Base-by-base conservation (phyloP, 108 stramenopile genomes). In the Aureococcus anophagefferens region DNA sequence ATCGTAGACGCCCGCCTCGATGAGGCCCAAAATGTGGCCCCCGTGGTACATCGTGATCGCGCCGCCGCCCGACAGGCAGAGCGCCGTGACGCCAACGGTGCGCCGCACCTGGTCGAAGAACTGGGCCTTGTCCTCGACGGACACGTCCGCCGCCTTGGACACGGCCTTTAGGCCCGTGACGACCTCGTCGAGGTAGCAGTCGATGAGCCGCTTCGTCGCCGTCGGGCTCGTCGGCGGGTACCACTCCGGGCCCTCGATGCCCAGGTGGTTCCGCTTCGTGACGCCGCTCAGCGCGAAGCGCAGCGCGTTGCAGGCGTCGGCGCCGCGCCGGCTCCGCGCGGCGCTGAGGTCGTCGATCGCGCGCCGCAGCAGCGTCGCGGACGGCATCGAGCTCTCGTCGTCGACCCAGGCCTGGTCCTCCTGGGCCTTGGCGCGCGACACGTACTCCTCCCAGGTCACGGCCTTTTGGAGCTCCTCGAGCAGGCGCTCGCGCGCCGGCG, bases 41-140 rank as follows among this genome's bases (percentile, higher is more conserved):
- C 91, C 69, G 74, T 95, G 94, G 73, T 95, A 95, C 94, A 95
- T 95, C 34, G 92, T 89, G 66, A 77, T 91, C 28, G 66, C 90
- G 45, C 94, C 94, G 29, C 94, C 94, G 62, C 94, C 94, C 29
- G 86, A 87, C 15, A 95, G 73, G 90, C 91, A 92, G 68, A 95
- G 76, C 30, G 92, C 92, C 33, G 94, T 91, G 30, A 85, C 85
- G 30, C 94, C 94, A 77, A 91, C 85, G 80, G 89, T 91, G 70
- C 90, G 89, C 63, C 89, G 90, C 84, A 91, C 86, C 68, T 91
- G 90, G 29, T 84, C 79, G 11, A 95, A 73, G 28, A 93, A 69
- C 0, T 70, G 37, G 21, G 30, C 17, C 21, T 65, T 66, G 25
- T 40, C 51, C 1, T 59, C 51, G 1, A 16, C 51, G 25, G 14